Evolutionary conservation across 2,329 filamentous ascomycete genomes (phyloP).

Genomic region (Colletotrichum salicis): DNA sequence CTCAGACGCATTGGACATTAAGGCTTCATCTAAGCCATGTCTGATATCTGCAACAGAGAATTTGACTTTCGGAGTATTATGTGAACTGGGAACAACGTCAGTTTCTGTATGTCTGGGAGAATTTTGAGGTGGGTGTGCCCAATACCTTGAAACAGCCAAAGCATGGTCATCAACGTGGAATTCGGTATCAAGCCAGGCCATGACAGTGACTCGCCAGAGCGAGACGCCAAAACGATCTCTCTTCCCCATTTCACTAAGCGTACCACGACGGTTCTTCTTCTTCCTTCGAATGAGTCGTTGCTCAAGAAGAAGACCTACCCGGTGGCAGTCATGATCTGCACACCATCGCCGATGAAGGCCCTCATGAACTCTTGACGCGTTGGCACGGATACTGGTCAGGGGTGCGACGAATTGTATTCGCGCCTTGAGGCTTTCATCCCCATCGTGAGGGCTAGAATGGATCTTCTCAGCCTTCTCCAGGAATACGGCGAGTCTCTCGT

Average conservation of each 20-base stretch:
- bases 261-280: neutral
- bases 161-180: neutral
- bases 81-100: neutral
- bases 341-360: constrained; percentile 6
- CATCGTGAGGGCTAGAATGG: neutral
- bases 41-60: neutral
- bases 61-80: neutral
- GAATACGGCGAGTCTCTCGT: neutral
- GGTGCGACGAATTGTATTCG: constrained; percentile 2
- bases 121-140: neutral
- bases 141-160: neutral
- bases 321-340: neutral
- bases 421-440: neutral
- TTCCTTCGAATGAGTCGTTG: neutral
- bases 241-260: neutral
- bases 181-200: constrained; percentile 12
- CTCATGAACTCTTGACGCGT: neutral
- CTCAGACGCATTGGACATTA: neutral
- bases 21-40: neutral
- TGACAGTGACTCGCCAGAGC: neutral
- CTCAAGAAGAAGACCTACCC: constrained; percentile 3
- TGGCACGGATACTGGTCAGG: neutral
- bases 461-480: neutral
- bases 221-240: neutral
- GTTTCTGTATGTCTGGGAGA: neutral